Evolutionary conservation across 129 eudicot genomes (phyloP), one percentile per base, ranked within the genome.

Genomic region (Scalesia atractyloides): DNA sequence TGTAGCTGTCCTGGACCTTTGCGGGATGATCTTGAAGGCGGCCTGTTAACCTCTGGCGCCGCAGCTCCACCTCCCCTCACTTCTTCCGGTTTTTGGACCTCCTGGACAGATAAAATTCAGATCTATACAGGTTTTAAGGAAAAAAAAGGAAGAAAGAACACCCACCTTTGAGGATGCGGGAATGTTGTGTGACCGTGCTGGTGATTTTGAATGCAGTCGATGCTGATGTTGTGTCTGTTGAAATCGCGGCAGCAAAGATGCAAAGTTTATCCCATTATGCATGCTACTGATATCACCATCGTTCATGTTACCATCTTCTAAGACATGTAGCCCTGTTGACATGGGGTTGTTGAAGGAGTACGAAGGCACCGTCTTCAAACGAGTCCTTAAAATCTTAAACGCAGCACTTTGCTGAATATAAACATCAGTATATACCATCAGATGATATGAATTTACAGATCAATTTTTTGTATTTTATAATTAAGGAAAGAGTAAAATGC

Each of bases 341-440:
- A 86, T 73, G 63, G 63, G 79, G 51, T 85, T 83, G 62, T 79
- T 82, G 66, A 90, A 87, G 84, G 97, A 84, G 73, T 82, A 87
- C 1, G 97, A 54, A 56, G 97, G 98, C 8, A 93, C 89, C 15
- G 98, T 88, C 87, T 92, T 92, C 78, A 92, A 80, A 36, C 98
- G 86, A 50, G 98, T 92, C 76, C 92, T 82, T 56, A 93, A 84
- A 59, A 90, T 82, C 88, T 90, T 93, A 87, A 93, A 93, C 53
- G 98, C 98, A 34, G 83, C 78, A 83, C 97, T 89, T 93, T 93
- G 97, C 98, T 93, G 92, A 83, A 85, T 48, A 18, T 16, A 18
- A 52, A 52, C 24, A 52, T 77, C 24, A 39, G 58, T 44, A 22
- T 47, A 13, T 34, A 16, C 5, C 57, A 61, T 39, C 48, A 60